Conservation (phyloP, 2,329 filamentous ascomycete species). For the Xylaria sp. region DNA sequence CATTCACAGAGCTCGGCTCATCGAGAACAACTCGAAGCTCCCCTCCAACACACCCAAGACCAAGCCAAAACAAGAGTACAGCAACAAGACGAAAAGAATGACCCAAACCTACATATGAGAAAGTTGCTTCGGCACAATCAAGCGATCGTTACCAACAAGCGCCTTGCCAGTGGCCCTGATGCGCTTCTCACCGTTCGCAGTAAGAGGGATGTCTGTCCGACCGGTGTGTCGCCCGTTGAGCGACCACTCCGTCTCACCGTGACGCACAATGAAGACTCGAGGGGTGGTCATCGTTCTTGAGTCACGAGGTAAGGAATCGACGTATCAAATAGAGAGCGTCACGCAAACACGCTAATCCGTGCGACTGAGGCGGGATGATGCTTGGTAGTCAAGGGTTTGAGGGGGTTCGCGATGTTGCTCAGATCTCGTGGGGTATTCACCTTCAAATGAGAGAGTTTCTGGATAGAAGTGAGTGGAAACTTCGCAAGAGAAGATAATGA, state of each 20-base stretch:
- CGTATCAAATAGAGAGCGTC: background rate
- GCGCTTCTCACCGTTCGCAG: conserved; percentile 71
- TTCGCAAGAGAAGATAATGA: too few species aligned
- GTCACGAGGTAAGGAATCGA: too few species aligned
- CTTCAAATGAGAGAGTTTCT: too few species aligned
- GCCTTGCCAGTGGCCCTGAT: conserved; percentile 73
- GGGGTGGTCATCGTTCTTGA: conserved; percentile 46
- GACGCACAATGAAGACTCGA: conserved; percentile 75
- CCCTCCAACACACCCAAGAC: background rate
- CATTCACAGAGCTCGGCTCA: too few species aligned
- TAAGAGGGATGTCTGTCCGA: conserved; percentile 79
- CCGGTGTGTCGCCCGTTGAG: conserved; percentile 82
- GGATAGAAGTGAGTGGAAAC: too few species aligned
- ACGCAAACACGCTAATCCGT: too few species aligned
- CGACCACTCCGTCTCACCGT: conserved; percentile 95
- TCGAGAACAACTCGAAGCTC: too few species aligned
- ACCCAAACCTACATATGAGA: conserved; percentile 65
- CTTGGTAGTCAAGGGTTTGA: too few species aligned
- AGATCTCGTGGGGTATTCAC: too few species aligned
- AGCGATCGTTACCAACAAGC: conserved; percentile 73
- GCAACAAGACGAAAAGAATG: background rate
- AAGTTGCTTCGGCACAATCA: conserved; percentile 78
- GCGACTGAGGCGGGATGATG: too few species aligned
- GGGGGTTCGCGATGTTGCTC: too few species aligned
- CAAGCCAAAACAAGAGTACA: background rate